A percentile compares a stretch with the other conserved stretches of the same genome.
These are phyloP conservation scores for Fraxinus excelsior DNA, from an alignment of 257 asterid species.

Conservation along the genomic window DNA sequence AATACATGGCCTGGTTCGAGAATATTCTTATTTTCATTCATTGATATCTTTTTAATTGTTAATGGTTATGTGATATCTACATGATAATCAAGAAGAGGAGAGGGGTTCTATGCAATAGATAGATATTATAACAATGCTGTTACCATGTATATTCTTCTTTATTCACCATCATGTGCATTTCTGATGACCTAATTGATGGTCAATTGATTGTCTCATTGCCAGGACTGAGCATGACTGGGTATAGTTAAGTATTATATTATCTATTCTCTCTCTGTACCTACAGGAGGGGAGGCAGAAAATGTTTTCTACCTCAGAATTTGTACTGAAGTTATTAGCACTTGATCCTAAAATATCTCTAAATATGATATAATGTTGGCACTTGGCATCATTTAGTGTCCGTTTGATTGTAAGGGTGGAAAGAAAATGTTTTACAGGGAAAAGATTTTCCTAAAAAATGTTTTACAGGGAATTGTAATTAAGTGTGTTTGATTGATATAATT, in stretches of 20 bases:
- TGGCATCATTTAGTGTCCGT: background rate
- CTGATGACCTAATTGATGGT: background rate
- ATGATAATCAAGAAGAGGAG: background rate
- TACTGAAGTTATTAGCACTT: background rate
- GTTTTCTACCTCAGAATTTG: background rate
- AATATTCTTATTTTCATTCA: background rate
- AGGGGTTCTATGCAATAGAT: background rate
- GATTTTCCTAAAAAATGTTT: too few relatives aligned
- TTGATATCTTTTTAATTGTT: background rate
- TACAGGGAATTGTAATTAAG: too few relatives aligned
- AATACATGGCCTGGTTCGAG: background rate
- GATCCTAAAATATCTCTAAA: background rate
- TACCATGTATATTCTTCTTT: background rate
- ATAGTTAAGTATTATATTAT: background rate
- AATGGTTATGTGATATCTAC: background rate
- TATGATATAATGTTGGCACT: background rate
- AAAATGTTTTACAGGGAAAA: too few relatives aligned
- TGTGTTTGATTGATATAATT: too few relatives aligned
- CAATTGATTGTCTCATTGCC: background rate
- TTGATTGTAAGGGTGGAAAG: too few relatives aligned
- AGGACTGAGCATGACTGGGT: background rate
- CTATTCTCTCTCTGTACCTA: background rate
- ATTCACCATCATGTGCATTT: background rate
- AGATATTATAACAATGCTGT: conserved; percentile 7
- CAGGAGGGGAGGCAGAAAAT: background rate